Conservation (phyloP, 2,329 filamentous ascomycete genomes). For the Ustulina deusta region DNA sequence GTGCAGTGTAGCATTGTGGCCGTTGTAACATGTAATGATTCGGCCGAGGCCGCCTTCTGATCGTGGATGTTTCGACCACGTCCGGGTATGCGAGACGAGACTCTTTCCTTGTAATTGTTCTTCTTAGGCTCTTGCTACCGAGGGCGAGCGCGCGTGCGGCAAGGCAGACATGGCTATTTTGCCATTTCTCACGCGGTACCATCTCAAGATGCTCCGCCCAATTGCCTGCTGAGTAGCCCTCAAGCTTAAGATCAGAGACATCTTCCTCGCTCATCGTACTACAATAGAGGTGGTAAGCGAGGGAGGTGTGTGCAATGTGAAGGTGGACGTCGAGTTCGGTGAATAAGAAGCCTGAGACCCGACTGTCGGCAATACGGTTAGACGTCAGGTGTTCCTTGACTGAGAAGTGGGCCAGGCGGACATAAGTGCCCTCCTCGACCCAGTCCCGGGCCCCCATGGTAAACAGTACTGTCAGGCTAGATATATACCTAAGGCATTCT, state of each 20-base stretch:
- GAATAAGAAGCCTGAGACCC: not conserved
- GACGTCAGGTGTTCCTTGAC: constrained; percentile 13
- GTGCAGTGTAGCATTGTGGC: constrained; percentile 4
- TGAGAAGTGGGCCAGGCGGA: constrained; percentile 21
- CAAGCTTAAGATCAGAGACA: not conserved
- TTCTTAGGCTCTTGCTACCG: constrained; percentile 4
- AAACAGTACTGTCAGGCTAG: not conserved
- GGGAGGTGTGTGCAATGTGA: constrained; percentile 8
- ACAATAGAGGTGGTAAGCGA: constrained; percentile 7
- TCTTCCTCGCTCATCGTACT: not conserved
- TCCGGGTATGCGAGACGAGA: too few relatives aligned
- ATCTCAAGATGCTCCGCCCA: constrained; percentile 15
- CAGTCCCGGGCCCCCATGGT: too few relatives aligned
- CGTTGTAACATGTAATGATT: not conserved
- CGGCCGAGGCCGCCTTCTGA: too few relatives aligned
- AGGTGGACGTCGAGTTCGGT: constrained; percentile 12
- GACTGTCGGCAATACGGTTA: not conserved
- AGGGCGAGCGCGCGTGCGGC: constrained; percentile 7
- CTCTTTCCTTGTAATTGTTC: not conserved
- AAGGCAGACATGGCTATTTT: not conserved
- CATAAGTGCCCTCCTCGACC: not conserved
- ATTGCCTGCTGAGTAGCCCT: not conserved
- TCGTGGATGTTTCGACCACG: too few relatives aligned
- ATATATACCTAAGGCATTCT: not conserved
- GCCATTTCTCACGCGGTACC: constrained; percentile 5